Conservation (phyloP, 2,329 filamentous ascomycete species). For the Coleophoma crateriformis region DNA sequence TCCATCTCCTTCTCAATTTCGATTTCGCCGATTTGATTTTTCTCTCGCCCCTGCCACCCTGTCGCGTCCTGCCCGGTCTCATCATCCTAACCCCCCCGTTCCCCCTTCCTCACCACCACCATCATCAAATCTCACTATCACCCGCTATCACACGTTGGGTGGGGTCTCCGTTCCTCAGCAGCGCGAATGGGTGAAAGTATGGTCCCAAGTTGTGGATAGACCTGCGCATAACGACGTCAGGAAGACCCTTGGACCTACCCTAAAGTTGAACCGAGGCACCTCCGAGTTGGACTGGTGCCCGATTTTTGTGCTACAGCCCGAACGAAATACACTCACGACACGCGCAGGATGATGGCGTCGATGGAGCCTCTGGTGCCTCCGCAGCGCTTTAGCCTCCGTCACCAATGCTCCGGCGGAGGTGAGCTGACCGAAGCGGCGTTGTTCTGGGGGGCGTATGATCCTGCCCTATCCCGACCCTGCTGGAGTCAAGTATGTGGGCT, state of each 20-base stretch:
- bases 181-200: not conserved
- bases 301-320: not conserved
- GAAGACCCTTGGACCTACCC: not conserved
- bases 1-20: too few species aligned
- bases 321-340: not conserved
- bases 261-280: not conserved
- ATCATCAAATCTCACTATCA: not conserved
- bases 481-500: not conserved
- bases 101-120: too few species aligned
- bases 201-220: not conserved
- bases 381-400: too few species aligned
- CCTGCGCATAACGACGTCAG: not conserved
- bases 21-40: too few species aligned
- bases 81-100: too few species aligned
- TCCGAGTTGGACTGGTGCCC: not conserved
- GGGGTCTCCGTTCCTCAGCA: not conserved
- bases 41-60: too few species aligned
- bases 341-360: not conserved
- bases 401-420: too few species aligned
- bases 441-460: not conserved
- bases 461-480: not conserved
- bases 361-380: not conserved
- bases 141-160: not conserved
- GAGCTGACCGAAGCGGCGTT: not conserved
- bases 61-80: too few species aligned